phyloP scores from a whole-genome alignment of 169 alveolate species.

The Eimeria brunetti region DNA sequence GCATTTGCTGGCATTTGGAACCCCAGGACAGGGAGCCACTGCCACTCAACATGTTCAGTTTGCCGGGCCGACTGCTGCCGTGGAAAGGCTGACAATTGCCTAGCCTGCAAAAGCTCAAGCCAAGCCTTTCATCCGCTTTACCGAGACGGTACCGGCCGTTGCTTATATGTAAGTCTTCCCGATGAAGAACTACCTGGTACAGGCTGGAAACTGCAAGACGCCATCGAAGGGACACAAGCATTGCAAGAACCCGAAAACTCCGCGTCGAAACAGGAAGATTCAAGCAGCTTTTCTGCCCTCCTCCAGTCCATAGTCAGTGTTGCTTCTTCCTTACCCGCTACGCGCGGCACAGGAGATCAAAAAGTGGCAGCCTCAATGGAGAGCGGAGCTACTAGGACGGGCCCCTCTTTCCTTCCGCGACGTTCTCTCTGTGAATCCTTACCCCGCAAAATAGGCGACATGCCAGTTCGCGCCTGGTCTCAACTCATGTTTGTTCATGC shows the following conservation, averaged over 20 bases:
- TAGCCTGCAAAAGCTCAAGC: conserved; percentile 35
- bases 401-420: conserved; percentile 41
- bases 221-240: neutral
- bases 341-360: neutral
- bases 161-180: conserved; percentile 4
- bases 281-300: neutral
- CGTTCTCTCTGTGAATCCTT: conserved; percentile 68
- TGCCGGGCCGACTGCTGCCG: conserved; percentile 78
- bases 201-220: neutral
- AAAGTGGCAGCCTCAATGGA: conserved; percentile 3
- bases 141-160: conserved; percentile 75
- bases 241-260: neutral
- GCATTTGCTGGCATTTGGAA: neutral
- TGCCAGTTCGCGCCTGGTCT: conserved; percentile 80
- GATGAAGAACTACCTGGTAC: neutral
- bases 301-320: conserved; percentile 6
- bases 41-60: conserved; percentile 66
- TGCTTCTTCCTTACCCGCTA: conserved; percentile 14
- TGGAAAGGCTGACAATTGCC: conserved; percentile 68
- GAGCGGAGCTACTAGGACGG: neutral
- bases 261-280: neutral
- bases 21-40: conserved; percentile 40
- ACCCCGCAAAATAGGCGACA: conserved; percentile 10
- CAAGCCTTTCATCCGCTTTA: conserved; percentile 44
- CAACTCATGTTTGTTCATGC: conserved; percentile 86